phyloP scores from a whole-genome alignment of 164 flowering plant species.

The Protea cynaroides region DNA sequence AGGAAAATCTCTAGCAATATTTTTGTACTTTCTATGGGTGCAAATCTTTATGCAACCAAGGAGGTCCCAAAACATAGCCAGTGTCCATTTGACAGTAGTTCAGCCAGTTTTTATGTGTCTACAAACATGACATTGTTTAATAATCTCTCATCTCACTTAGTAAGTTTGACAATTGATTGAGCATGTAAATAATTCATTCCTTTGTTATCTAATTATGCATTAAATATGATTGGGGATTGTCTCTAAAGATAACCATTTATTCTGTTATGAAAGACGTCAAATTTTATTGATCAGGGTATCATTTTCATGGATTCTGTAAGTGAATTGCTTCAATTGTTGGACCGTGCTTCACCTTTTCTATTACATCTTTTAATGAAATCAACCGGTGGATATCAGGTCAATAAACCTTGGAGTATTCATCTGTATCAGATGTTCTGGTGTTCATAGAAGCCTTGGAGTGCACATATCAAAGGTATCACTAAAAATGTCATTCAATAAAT shows the following conservation, averaged over 20 bases:
- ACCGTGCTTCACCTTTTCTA: not conserved
- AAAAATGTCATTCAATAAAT: not conserved
- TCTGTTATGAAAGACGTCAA: not conserved
- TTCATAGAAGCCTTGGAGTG: conserved; percentile 93
- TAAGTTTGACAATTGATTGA: not conserved
- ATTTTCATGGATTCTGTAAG: not conserved
- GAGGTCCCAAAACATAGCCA: no score
- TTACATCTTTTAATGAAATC: conserved; percentile 10
- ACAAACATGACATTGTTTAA: no score
- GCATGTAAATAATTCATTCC: not conserved
- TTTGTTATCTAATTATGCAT: not conserved
- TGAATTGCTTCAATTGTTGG: not conserved
- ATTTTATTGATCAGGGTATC: no score
- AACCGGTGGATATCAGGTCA: conserved; percentile 45
- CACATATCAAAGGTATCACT: conserved; percentile 78
- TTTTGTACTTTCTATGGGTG: no score
- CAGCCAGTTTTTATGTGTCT: no score
- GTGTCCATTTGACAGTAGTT: no score
- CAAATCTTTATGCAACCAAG: no score
- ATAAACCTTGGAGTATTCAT: conserved; percentile 69
- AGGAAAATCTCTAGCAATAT: no score
- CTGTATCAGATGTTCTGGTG: conserved; percentile 92
- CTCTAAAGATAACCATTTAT: not conserved
- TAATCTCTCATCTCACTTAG: no score
- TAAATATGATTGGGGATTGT: not conserved